phyloP scores from a whole-genome alignment of 192 early-diverging fungal species.

The Endogone sp. region DNA sequence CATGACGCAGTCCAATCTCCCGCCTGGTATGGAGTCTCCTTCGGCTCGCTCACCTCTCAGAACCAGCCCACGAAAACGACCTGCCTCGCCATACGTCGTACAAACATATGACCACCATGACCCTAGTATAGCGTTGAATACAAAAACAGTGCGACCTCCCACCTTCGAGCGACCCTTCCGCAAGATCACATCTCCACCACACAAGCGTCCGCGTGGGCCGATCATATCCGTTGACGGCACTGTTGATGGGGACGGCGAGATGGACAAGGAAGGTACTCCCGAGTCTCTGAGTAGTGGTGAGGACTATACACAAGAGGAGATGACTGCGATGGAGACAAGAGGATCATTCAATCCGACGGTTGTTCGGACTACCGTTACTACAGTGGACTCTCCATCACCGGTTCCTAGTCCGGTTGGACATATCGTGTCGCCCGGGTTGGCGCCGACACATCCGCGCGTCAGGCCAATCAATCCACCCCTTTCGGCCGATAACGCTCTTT shows the following conservation, averaged over 20 bases:
- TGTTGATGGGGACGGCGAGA: constrained; percentile 8
- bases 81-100: constrained; percentile 11
- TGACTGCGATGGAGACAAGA: background rate
- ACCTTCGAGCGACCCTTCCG: background rate
- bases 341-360: background rate
- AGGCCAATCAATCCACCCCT: no score
- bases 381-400: background rate
- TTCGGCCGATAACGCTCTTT: constrained; percentile 11
- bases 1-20: constrained; percentile 10
- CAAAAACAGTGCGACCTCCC: constrained; percentile 1
- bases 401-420: background rate
- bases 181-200: constrained; percentile 16
- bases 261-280: constrained; percentile 1
- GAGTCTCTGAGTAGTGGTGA: background rate
- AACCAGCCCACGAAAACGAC: constrained; percentile 13
- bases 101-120: constrained; percentile 10
- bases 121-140: background rate
- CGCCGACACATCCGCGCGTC: constrained; percentile 2
- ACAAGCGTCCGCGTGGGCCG: constrained; percentile 11
- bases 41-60: constrained; percentile 15
- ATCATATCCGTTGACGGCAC: background rate
- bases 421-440: background rate
- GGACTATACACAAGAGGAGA: background rate
- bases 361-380: background rate
- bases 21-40: constrained; percentile 28